Base-by-base conservation (phyloP, 176 grass and related monocot genomes). In the Tillandsia fasciculata region DNA sequence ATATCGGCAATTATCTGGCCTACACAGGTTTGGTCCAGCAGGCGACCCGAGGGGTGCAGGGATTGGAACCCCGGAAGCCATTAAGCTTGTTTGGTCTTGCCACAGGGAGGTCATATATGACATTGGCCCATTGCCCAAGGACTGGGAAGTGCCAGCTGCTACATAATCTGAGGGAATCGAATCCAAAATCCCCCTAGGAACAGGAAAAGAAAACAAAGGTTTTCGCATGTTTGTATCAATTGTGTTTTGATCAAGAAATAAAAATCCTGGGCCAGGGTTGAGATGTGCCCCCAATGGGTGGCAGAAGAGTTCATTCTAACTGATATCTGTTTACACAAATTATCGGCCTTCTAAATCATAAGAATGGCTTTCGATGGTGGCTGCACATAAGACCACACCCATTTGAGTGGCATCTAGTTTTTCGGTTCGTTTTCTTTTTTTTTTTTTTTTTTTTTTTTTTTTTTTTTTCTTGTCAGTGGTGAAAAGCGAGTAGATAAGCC, bases 71-170 rank as follows among this genome's bases (percentile, higher is more conserved):
- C 89, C 89, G 10, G 87, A 90, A 78, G 94, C 89, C 12, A 99
- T 99, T 42, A 93, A 90, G 66, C 84, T 93, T 66, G 94, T 99
- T 26, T 99, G 94, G 94, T 99, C 94, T 52, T 88, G 89, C 85
- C 94, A 99, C 63, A 90, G 94, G 82, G 94, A 99, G 72, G 70
- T 99, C 80, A 93, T 99, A 72, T 85, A 88, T 14, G 94, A 99
- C 69, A 80, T 90, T 12, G 89, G 84, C 0, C 87, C 90, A 0
- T 50, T 90, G 67, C 82, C 89, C 1, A 74, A 83, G 68, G 73
- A 75, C 65, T 87, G 94, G 94, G 23, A 82, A 26, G 63, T 90
- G 56, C 94, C 88, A 52, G 72, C 88, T 13, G 67, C 92, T 1
- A 91, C 92, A 63, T 96, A 73, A 74, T 76, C 48, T 42, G 56